Evolutionary conservation across 192 early-diverging fungal species (phyloP), one percentile per base, ranked within the genome.

Genomic region (Coemansia aciculifera): DNA sequence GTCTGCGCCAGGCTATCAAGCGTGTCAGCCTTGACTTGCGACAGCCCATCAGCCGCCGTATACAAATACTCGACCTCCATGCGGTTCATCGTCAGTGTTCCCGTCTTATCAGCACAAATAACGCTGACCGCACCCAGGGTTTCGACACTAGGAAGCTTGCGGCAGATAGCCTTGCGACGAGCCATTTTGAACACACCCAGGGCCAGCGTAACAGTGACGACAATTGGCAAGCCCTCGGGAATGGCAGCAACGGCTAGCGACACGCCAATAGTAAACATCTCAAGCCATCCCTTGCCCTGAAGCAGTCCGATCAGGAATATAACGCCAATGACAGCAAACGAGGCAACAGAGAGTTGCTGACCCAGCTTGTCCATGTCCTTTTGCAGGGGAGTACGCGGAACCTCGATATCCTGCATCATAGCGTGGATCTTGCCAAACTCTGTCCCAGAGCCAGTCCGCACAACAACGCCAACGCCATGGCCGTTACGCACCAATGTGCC

Each of bases 71-170:
- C 92, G 32, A 95, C 90, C 13, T 95, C 93, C 97, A 98, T 97
- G 73, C 91, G 89, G 85, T 98, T 98, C 78, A 94, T 85, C 3
- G 97, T 99, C 70, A 99, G 74, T 2, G 97, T 99, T 27, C 95
- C 90, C 37, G 97, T 97, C 83, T 99, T 99, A 78, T 99, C 97
- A 1, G 91, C 92, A 81, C 97, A 99, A 37, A 99, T 89, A 15
- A 96, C 94, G 70, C 92, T 96, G 36, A 99, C 95, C 10, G 93
- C 93, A 2, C 95, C 95, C 9, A 99, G 78, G 17, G 94, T 90
- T 79, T 99, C 97, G 1, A 99, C 95, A 9, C 93, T 91, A 1
- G 95, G 95, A 38, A 99, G 86, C 67, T 97, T 95, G 78, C 96
- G 97, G 54, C 96, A 90, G 61, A 99, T 98, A 5, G 94, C 94